A percentile compares a stretch with the other conserved stretches of the same genome.
These are phyloP conservation scores for Arthrinium puccinioides DNA, from an alignment of 2,329 filamentous ascomycete species.

Conservation along the genomic window DNA sequence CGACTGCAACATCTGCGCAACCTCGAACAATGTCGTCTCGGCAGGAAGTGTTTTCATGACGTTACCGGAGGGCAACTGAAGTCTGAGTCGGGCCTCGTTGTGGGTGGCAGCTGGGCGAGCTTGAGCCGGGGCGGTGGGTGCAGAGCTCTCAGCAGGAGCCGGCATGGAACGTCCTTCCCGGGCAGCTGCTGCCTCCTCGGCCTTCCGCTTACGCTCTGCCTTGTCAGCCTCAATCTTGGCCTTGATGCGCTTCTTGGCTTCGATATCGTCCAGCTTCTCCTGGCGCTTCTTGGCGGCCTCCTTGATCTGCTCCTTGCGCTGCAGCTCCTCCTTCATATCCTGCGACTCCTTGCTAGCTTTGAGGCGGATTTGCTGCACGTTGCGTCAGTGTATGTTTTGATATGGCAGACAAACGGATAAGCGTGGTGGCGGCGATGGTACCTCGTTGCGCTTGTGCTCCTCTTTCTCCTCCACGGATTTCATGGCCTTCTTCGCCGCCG, in stretches of 20 bases:
- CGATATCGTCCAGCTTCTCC: constrained; percentile 80
- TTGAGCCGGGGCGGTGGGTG: constrained; percentile 37
- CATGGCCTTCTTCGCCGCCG: constrained; percentile 64
- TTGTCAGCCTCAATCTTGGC: constrained; percentile 95
- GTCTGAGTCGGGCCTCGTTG: constrained; percentile 70
- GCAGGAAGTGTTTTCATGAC: constrained; percentile 83
- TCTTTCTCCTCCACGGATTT: constrained; percentile 69
- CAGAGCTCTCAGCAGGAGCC: constrained; percentile 31
- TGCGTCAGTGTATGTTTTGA: constrained; percentile 6
- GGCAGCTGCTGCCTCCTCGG: constrained; percentile 76
- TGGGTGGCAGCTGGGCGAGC: constrained; percentile 60
- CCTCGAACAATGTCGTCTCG: constrained; percentile 87
- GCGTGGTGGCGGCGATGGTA: constrained; percentile 24
- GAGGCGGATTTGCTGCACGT: constrained; percentile 56
- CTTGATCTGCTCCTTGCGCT: constrained; percentile 85
- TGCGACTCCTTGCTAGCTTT: constrained; percentile 88
- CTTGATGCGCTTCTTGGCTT: constrained; percentile 82
- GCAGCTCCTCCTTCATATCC: constrained; percentile 82
- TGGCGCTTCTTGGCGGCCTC: constrained; percentile 78
- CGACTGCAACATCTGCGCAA: constrained; percentile 66
- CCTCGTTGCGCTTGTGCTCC: constrained; percentile 80
- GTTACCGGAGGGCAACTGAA: constrained; percentile 71
- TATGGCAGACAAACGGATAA: background rate
- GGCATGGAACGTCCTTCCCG: constrained; percentile 65
- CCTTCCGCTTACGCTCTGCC: constrained; percentile 76